phyloP scores from a whole-genome alignment of 2,329 filamentous ascomycete genomes.

The Trichoderma koningiopsis region DNA sequence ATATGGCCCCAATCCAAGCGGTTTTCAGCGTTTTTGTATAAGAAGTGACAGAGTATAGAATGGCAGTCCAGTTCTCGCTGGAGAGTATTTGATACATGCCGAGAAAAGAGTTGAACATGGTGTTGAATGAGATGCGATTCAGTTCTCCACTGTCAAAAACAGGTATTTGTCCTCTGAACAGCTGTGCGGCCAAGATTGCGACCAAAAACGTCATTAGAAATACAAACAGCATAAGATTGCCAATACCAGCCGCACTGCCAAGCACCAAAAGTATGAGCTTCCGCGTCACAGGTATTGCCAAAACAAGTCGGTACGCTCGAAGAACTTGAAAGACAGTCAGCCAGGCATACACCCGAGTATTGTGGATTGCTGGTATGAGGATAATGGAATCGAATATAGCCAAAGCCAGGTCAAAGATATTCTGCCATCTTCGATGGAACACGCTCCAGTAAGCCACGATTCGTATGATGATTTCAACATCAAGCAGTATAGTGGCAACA shows the following conservation, averaged over 20 bases:
- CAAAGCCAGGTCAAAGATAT: constrained; percentile 78
- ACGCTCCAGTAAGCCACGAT: constrained; percentile 77
- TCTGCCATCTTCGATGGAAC: constrained; percentile 74
- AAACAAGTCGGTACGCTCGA: constrained; percentile 85
- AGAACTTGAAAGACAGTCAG: constrained; percentile 92
- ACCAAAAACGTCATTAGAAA: constrained; percentile 93
- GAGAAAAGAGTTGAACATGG: constrained; percentile 93
- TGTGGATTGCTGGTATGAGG: constrained; percentile 76
- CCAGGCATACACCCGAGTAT: constrained; percentile 79
- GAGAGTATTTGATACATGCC: constrained; percentile 98
- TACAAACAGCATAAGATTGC: constrained; percentile 94
- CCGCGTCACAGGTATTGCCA: constrained; percentile 84
- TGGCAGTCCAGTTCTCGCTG: constrained; percentile 91
- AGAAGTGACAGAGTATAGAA: constrained; percentile 79
- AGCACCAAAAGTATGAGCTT: constrained; percentile 86
- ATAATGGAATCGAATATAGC: constrained; percentile 83
- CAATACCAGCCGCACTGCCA: constrained; percentile 87
- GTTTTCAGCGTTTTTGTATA: constrained; percentile 67
- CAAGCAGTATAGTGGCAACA: constrained; percentile 73
- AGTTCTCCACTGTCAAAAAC: constrained; percentile 62
- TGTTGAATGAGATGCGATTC: constrained; percentile 76
- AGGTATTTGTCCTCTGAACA: constrained; percentile 86
- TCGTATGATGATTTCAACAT: constrained; percentile 80
- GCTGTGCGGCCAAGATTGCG: constrained; percentile 88
- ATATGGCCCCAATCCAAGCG: constrained; percentile 90